A percentile compares a stretch with the other conserved stretches of the same genome.
These are phyloP conservation scores for Alternaria solani DNA, from an alignment of 2,329 filamentous ascomycete genomes.

Conservation along the genomic window DNA sequence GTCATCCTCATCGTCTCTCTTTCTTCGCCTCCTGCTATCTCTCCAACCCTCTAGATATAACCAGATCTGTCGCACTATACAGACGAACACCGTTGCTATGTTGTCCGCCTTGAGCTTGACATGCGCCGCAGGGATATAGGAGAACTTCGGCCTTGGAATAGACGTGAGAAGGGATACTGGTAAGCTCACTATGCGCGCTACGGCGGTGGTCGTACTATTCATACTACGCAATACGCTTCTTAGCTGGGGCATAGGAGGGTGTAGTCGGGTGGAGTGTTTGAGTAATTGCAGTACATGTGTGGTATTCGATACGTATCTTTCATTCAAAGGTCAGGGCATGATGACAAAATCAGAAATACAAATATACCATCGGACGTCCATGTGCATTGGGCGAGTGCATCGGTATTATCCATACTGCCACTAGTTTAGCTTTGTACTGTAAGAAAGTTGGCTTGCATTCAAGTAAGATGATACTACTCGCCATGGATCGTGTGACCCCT, in stretches of 20 bases:
- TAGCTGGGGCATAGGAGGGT: not conserved
- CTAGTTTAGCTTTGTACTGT: not conserved
- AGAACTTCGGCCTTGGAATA: slow-evolving; percentile 5
- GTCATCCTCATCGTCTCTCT: not conserved
- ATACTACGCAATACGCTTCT: not conserved
- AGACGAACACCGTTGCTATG: slow-evolving; percentile 19
- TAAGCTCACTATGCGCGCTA: not conserved
- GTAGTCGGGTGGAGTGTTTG: not conserved
- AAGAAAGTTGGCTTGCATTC: not conserved
- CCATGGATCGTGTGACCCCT: too few species aligned
- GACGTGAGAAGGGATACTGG: not conserved
- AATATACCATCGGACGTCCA: not conserved
- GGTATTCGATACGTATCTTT: not conserved
- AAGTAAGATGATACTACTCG: not conserved
- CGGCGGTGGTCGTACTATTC: not conserved
- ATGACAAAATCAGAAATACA: not conserved
- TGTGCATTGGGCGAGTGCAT: not conserved
- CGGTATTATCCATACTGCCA: not conserved
- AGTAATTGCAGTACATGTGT: not conserved
- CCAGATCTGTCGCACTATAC: slow-evolving; percentile 11
- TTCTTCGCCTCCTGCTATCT: not conserved
- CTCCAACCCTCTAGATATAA: slow-evolving; percentile 14
- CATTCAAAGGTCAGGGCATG: not conserved
- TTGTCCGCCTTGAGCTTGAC: slow-evolving; percentile 30
- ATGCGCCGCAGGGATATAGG: slow-evolving; percentile 21